Evolutionary conservation across 2,329 filamentous ascomycete genomes (phyloP).

Genomic region (Decorospora gaudefroyi): DNA sequence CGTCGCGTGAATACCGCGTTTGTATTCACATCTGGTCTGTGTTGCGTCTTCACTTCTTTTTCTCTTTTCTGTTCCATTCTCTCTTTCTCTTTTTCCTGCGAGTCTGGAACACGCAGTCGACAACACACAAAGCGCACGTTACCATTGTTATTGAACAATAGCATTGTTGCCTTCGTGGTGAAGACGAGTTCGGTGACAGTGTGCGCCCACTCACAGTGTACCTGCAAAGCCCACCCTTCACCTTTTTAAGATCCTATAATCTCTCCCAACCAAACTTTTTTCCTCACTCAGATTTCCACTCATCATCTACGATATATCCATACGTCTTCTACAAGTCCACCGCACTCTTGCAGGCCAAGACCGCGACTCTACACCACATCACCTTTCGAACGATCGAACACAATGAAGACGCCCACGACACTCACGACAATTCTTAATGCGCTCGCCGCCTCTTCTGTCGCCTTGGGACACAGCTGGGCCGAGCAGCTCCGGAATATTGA

Average conservation of each 20-base stretch:
- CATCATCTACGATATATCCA: background rate
- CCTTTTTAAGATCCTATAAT: background rate
- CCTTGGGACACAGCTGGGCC: conserved; percentile 72
- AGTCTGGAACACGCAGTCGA: conserved; percentile 20
- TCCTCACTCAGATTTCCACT: background rate
- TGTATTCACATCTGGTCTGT: conserved; percentile 20
- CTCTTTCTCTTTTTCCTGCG: conserved; percentile 21
- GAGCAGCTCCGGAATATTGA: conserved; percentile 75
- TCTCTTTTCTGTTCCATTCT: conserved; percentile 17
- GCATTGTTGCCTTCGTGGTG: conserved; percentile 33
- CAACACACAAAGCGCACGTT: conserved; percentile 21
- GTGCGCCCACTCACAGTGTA: conserved; percentile 15
- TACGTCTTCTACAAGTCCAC: conserved; percentile 4
- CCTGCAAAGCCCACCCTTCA: conserved; percentile 22
- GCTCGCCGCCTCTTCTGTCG: conserved; percentile 26
- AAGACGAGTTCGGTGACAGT: conserved; percentile 26
- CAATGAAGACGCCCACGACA: conserved; percentile 27
- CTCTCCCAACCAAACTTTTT: conserved; percentile 7
- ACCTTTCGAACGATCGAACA: conserved; percentile 3
- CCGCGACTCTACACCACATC: conserved; percentile 1
- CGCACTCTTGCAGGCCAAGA: conserved; percentile 12
- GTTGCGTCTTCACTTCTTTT: conserved; percentile 24
- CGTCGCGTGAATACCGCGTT: conserved; percentile 23
- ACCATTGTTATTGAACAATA: conserved; percentile 35
- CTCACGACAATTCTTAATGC: conserved; percentile 20